phyloP scores from a whole-genome alignment of 208 protist species.

The Leishmania tarentolae region DNA sequence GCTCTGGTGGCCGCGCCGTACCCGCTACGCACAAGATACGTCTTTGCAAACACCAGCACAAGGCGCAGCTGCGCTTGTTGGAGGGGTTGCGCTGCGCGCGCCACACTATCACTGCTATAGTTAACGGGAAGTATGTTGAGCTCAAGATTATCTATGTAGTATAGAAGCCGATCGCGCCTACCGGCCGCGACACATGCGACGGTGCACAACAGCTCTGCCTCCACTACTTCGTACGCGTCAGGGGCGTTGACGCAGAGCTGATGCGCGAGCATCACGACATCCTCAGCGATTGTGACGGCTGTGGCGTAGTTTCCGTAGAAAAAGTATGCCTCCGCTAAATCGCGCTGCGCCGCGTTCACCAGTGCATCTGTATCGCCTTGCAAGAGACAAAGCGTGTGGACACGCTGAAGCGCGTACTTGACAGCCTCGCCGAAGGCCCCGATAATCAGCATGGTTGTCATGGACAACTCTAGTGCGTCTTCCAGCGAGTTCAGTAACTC shows the following conservation, averaged over 20 bases:
- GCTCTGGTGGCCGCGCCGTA: neutral
- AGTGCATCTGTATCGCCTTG: slow-evolving; percentile 43
- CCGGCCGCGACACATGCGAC: slow-evolving; percentile 32
- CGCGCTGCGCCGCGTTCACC: slow-evolving; percentile 51
- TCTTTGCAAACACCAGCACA: slow-evolving; percentile 32
- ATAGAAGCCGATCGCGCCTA: slow-evolving; percentile 19
- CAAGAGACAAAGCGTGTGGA: slow-evolving; percentile 52
- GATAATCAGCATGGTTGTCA: slow-evolving; percentile 42
- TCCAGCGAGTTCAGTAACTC: slow-evolving; percentile 30
- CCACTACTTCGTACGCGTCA: slow-evolving; percentile 39
- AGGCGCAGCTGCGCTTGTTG: slow-evolving; percentile 49
- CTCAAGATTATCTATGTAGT: slow-evolving; percentile 27
- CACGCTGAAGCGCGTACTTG: slow-evolving; percentile 59
- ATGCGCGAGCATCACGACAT: slow-evolving; percentile 51
- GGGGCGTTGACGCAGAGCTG: slow-evolving; percentile 31
- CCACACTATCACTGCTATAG: neutral
- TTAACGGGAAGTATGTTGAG: slow-evolving; percentile 26
- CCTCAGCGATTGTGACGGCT: slow-evolving; percentile 44
- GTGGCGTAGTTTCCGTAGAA: slow-evolving; percentile 54
- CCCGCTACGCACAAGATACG: slow-evolving; percentile 7
- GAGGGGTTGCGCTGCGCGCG: slow-evolving; percentile 13
- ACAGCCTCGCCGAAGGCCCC: slow-evolving; percentile 42
- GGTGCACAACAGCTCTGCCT: slow-evolving; percentile 36
- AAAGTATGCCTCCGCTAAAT: slow-evolving; percentile 49
- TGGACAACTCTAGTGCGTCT: slow-evolving; percentile 41